These are phyloP conservation scores for Colletotrichum brevisporum DNA, from an alignment of 2,329 filamentous ascomycete species.

Conservation along the genomic window DNA sequence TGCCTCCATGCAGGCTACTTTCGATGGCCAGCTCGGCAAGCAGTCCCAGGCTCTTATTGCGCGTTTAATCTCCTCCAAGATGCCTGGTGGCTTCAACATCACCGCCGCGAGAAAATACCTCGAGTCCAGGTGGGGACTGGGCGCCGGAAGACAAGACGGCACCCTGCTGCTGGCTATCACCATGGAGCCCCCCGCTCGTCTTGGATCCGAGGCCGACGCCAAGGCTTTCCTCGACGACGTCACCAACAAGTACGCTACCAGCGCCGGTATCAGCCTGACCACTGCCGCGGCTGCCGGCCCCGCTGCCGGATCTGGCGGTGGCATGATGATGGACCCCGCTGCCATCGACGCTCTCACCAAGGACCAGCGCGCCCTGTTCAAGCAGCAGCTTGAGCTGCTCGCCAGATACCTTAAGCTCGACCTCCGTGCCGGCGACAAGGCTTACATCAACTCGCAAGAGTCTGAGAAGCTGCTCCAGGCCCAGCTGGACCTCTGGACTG, in stretches of 20 bases:
- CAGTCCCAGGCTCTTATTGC: conserved; percentile 94
- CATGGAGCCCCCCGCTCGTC: conserved; percentile 89
- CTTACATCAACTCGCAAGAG: conserved; percentile 86
- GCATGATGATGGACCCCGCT: conserved; percentile 99
- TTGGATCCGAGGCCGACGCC: conserved; percentile 90
- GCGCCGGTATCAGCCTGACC: conserved; percentile 86
- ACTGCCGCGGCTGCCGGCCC: conserved; percentile 81
- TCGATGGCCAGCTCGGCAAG: conserved; percentile 98
- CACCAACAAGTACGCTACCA: conserved; percentile 88
- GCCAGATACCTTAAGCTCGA: conserved; percentile 98
- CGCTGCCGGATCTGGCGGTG: conserved; percentile 77
- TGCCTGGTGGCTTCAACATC: conserved; percentile 99
- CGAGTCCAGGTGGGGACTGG: conserved; percentile 93
- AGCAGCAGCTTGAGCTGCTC: conserved; percentile 96
- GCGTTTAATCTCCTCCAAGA: conserved; percentile 96
- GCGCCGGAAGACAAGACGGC: conserved; percentile 89
- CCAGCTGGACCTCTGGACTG: conserved; percentile 94
- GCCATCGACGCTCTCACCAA: conserved; percentile 97
- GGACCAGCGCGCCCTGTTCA: conserved; percentile 95
- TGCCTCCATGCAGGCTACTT: conserved; percentile 97
- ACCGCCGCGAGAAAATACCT: conserved; percentile 95
- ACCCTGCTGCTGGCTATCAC: conserved; percentile 90
- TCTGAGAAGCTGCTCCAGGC: conserved; percentile 90
- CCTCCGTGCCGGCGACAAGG: conserved; percentile 95
- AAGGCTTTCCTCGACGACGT: conserved; percentile 93